Base-by-base conservation (phyloP, 768 basidiomycete genomes). In the Pholiota microspora region DNA sequence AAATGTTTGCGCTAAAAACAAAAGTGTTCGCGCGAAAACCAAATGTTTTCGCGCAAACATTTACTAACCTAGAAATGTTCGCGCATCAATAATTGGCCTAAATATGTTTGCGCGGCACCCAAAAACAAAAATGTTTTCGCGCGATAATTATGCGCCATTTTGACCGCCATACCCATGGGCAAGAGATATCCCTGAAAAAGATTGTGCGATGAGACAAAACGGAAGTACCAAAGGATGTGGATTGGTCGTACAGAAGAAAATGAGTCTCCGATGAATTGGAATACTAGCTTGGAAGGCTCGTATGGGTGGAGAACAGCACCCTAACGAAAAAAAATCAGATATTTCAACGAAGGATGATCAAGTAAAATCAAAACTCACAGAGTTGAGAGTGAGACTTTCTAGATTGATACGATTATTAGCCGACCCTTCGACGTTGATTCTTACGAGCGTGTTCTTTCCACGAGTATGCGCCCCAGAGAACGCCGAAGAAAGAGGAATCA, bases 191-290 rank as follows among this genome's bases (percentile, higher is more conserved):
- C 82, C 81, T 82, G 49, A n/a, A 9, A 10, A 21, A 34, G 40
- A 25, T 24, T 10, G 12, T 12, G n/a, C n/a, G n/a, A n/a, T n/a
- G n/a, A n/a, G n/a, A n/a, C 10, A 2, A 31, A 25, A 50, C n/a
- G 10, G 18, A 18, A 29, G 32, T n/a, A n/a, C n/a, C n/a, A n/a
- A 7, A 12, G 40, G 7, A 23, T 31, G 21, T 42, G 7, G 7
- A 42, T 42, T 12, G 2, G 6, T 67, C 73, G 54, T 60, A 82
- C 79, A 36, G 81, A 77, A 16, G 81, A 81, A 6, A 82, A 67
- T 0, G 81, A 82, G 60, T 83, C 81, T 0, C 82, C 82, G 35
- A 85, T 81, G 60, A 82, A 80, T 57, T 81, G 79, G 56, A 83
- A 81, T 0, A 68, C 66, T 7, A 81, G 64, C 32, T 71, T 68